Conservation (phyloP, 805 yeast species). For the Candida ortonii region DNA sequence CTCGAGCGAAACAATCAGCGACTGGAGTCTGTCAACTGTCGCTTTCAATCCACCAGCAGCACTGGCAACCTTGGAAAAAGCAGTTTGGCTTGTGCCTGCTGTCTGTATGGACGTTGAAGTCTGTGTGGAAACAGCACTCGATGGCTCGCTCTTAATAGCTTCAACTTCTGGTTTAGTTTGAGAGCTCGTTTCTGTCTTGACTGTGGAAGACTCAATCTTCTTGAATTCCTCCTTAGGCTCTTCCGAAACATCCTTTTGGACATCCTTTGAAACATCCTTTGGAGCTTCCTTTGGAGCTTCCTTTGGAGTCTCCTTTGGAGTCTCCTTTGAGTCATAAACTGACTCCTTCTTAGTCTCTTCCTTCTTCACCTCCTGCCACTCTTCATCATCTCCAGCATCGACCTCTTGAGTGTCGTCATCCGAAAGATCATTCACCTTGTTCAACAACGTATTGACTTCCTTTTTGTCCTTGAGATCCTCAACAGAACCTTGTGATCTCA, state of each 20-base stretch:
- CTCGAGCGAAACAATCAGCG: constrained; percentile 57
- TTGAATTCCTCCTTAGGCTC: constrained; percentile 14
- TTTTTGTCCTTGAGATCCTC: constrained; percentile 48
- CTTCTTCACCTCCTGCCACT: constrained; percentile 25
- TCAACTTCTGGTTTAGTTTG: constrained; percentile 1
- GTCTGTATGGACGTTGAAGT: constrained; percentile 30
- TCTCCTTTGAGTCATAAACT: constrained; percentile 5
- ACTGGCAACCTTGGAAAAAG: constrained; percentile 33
- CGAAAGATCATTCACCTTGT: constrained; percentile 40
- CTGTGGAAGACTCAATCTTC: neutral
- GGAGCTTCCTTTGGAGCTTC: constrained; percentile 7
- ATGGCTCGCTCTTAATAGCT: constrained; percentile 8
- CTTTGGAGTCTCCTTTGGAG: constrained; percentile 8
- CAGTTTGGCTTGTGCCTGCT: too few relatives aligned
- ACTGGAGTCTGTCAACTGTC: constrained; percentile 64
- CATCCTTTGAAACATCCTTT: constrained; percentile 11
- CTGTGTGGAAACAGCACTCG: constrained; percentile 21
- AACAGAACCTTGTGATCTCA: constrained; percentile 17
- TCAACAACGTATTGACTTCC: constrained; percentile 45
- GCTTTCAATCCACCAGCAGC: constrained; percentile 66
- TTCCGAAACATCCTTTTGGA: constrained; percentile 23
- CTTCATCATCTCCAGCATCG: constrained; percentile 29
- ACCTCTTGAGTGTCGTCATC: constrained; percentile 39
- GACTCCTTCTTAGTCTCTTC: constrained; percentile 6
- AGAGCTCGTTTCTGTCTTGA: neutral